Base-by-base conservation (phyloP, 768 basidiomycete genomes). In the Neoboletus brunneissimus region DNA sequence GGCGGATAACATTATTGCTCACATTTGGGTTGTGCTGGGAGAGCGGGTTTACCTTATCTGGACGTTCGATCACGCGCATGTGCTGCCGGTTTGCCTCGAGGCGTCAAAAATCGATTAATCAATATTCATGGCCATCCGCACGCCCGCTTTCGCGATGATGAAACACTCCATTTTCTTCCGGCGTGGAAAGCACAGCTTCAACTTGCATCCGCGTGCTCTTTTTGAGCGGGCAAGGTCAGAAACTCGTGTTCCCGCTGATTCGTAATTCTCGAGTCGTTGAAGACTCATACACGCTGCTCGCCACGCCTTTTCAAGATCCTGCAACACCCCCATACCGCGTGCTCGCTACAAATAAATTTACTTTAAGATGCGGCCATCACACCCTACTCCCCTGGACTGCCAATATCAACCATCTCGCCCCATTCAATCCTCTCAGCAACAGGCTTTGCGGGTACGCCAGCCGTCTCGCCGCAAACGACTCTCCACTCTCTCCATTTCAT, bases 391-490 rank as follows among this genome's bases (percentile, higher is more conserved):
- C 50, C 57, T 56, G 44, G 62, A 63, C 56, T 54, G 54, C 53
- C 72, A 73, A 43, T 42, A 61, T 60, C 71, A 64, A 12, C 51
- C 65, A 34, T 61, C 70, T 54, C 61, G 50, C 34, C 63, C 58
- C 27, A 20, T 46, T 31, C 62, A 53, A 27, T 49, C 67, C 42
- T 50, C 70, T 53, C 61, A 50, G 23, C 67, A 52, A 41, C 70
- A 59, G 29, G n/a, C 59, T 18, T 49, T 57, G 41, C 58, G 59
- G 56, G 57, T 55, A 57, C 72, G 59, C 62, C 68, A 73, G 67
- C 45, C 66, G 57, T 65, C 72, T 56, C 67, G 67, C 57, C 74
- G 63, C 55, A 71, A 69, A 64, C 74, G 74, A 58, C 64, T 69
- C 29, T 61, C 64, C 58, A 60, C 61, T 51, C 52, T 73, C 64